Percentiles rank a stretch among this genome's conserved stretches.
Evolutionary conservation across 2,329 filamentous ascomycete species (phyloP).

Genomic region (Neodidymelliopsis sp.): DNA sequence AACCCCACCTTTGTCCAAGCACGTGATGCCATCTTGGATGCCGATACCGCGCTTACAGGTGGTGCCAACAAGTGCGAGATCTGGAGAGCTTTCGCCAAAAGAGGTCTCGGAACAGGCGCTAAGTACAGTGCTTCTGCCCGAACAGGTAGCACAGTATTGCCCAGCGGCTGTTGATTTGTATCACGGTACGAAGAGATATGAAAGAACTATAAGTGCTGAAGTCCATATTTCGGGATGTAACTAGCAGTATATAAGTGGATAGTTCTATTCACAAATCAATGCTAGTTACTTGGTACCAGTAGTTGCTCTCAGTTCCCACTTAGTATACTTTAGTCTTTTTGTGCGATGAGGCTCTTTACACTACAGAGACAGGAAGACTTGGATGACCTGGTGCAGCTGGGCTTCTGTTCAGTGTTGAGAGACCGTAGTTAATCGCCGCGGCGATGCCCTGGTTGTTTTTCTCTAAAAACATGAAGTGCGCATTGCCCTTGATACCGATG

Average conservation of each 20-base stretch:
- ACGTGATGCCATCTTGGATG: slow-evolving; percentile 64
- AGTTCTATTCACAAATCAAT: no score
- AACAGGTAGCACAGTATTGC: slow-evolving; percentile 30
- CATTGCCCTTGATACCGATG: slow-evolving; percentile 60
- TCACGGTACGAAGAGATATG: no score
- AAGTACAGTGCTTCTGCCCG: slow-evolving; percentile 28
- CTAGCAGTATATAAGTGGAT: no score
- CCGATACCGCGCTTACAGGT: slow-evolving; percentile 60
- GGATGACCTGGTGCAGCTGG: slow-evolving; percentile 14
- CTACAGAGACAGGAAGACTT: slow-evolving; percentile 1
- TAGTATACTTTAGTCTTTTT: no score
- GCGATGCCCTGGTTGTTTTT: slow-evolving; percentile 59
- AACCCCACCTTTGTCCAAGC: slow-evolving; percentile 62
- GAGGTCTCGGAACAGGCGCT: slow-evolving; percentile 57
- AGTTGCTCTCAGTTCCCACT: no score
- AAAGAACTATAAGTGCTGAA: no score
- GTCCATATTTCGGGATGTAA: no score
- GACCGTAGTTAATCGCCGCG: slow-evolving; percentile 19
- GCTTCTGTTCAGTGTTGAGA: slow-evolving; percentile 5
- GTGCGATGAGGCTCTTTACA: no score
- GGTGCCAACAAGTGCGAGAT: slow-evolving; percentile 61
- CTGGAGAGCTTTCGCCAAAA: slow-evolving; percentile 65
- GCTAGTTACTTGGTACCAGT: no score
- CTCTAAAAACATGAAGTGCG: slow-evolving; percentile 64
- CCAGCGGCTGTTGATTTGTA: no score